Conservation (phyloP, 768 basidiomycete genomes). For the Auriscalpium orientale region DNA sequence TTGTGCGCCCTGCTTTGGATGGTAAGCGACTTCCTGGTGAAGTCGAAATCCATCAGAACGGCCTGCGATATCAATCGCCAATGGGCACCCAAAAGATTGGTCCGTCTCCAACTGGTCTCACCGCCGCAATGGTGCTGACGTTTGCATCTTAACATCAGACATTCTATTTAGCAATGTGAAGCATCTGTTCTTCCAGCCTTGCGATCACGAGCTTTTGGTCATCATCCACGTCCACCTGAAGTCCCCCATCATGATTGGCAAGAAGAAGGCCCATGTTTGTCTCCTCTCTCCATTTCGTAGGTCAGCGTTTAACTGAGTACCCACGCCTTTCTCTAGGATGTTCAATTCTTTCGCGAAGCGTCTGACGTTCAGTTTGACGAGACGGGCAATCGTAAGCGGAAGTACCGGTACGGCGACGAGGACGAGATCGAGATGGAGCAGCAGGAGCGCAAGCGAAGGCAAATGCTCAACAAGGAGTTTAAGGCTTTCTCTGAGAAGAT, state of each 20-base stretch:
- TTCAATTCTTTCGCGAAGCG: constrained; percentile 97
- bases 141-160: constrained; percentile 39
- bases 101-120: constrained; percentile 27
- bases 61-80: constrained; percentile 85
- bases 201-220: constrained; percentile 91
- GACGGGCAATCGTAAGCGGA: constrained; percentile 97
- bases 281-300: background rate
- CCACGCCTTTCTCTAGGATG: constrained; percentile 48
- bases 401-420: constrained; percentile 95
- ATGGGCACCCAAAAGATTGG: constrained; percentile 88
- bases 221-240: constrained; percentile 91
- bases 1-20: constrained; percentile 88
- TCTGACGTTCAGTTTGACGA: constrained; percentile 98
- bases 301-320: background rate
- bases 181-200: constrained; percentile 98
- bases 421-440: constrained; percentile 99
- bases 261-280: constrained; percentile 91
- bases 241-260: constrained; percentile 96
- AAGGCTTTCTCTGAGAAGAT: constrained; percentile 90
- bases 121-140: background rate
- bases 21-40: constrained; percentile 96
- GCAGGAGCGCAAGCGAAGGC: constrained; percentile 86
- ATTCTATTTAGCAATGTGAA: constrained; percentile 95
- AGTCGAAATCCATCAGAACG: constrained; percentile 96
- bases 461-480: constrained; percentile 89